A percentile compares a stretch with the other conserved stretches of the same genome.
Conservation (phyloP, 495 filamentous ascomycete species). For the Neurospora sp. region DNA sequence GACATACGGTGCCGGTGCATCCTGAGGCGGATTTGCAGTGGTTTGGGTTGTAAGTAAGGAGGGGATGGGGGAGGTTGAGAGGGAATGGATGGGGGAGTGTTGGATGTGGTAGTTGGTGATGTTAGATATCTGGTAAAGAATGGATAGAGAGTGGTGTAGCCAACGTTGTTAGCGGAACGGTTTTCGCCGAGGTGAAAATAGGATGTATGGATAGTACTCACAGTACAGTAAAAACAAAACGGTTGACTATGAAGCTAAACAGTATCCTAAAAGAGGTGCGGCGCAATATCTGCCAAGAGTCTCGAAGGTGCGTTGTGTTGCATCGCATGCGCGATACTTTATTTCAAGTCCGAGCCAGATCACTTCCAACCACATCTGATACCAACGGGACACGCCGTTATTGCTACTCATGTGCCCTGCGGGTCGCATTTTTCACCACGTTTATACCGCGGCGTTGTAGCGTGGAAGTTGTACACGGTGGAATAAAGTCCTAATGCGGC, state of each 20-base stretch:
- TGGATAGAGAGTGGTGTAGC: background rate
- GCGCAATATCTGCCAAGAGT: background rate
- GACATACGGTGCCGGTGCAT: slow-evolving; percentile 37
- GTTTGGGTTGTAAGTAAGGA: slow-evolving; percentile 23
- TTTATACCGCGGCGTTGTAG: background rate
- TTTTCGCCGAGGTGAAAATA: background rate
- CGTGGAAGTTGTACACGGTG: background rate
- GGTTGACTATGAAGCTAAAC: background rate
- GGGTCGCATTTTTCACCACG: background rate
- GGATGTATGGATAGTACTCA: background rate
- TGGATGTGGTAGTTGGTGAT: background rate
- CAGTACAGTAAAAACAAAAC: background rate
- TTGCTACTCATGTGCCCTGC: background rate
- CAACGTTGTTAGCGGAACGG: background rate
- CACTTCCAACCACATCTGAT: background rate
- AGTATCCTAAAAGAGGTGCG: background rate
- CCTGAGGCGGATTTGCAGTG: slow-evolving; percentile 30
- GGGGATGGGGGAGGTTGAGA: background rate
- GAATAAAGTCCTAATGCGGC: background rate
- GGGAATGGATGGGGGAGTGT: background rate
- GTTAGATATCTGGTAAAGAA: background rate
- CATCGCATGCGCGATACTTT: background rate
- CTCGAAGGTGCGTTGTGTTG: background rate
- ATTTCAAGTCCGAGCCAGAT: background rate
- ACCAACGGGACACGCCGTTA: background rate